Percentiles rank a stretch among this genome's conserved stretches.
These are phyloP conservation scores for Suillus subalutaceus DNA, from an alignment of 768 basidiomycete species.

Conservation along the genomic window DNA sequence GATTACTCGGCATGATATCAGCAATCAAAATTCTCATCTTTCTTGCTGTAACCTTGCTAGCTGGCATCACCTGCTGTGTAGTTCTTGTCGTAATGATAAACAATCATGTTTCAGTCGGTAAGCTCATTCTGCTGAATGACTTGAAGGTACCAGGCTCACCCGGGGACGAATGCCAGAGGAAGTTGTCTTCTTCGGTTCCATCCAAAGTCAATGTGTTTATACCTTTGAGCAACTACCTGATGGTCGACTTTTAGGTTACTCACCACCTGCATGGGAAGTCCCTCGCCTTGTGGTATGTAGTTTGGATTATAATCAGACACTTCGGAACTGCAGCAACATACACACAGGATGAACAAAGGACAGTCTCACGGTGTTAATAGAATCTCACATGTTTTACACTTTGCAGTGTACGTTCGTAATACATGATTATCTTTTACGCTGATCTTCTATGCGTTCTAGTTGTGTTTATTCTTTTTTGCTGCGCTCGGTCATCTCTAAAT, in stretches of 20 bases:
- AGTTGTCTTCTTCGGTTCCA: background rate
- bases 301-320: background rate
- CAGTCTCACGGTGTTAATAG: background rate
- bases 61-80: too few relatives aligned
- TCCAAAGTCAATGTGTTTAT: too few relatives aligned
- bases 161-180: background rate
- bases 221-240: background rate
- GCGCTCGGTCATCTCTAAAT: background rate
- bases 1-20: background rate
- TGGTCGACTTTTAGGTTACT: background rate
- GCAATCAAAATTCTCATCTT: background rate
- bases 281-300: background rate
- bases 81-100: background rate
- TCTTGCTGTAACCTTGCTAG: background rate
- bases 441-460: background rate
- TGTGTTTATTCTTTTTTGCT: background rate
- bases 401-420: conserved; percentile 1
- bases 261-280: background rate
- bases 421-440: background rate
- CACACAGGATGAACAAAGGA: background rate
- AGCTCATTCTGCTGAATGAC: background rate
- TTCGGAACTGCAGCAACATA: background rate
- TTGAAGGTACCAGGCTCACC: background rate
- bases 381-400: conserved; percentile 4
- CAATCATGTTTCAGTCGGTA: background rate